Evolutionary conservation across 2,329 filamentous ascomycete species (phyloP), one percentile per base, ranked within the genome.

Genomic region (Aspergillus puulaauensis): DNA sequence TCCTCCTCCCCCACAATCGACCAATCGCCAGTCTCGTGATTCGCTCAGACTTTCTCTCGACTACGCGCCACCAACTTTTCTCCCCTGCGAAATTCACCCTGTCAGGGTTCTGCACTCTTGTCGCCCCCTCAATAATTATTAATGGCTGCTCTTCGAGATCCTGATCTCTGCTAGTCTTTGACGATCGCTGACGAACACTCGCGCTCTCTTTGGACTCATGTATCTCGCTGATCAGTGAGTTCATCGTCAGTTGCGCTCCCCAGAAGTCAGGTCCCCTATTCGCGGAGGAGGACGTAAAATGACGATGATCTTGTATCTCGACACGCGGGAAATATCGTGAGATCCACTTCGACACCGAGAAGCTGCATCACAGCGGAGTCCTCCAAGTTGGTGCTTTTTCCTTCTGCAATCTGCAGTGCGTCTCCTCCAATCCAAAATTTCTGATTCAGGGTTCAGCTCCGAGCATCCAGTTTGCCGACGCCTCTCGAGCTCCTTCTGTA

Each of bases 251-350:
- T 31, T 53, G 14, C 17, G 33, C 31, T 24, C 27, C 27, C 27
- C 27, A 4, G 27, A 31, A 31, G 9, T 23, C 15, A 14, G 17
- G 19, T 37, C 23, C 23, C 15, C 27, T 31, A 1, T 8, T 31
- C 27, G 27, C 27, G 9, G 8, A 9, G 24, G 50, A 23, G 21
- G 27, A 41, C 33, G 54, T 61, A 53, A 62, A 61, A 61, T 61
- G 58, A 58, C 9, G 59, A 58, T 61, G 56, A 61, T 60, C 56
- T 41, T 44, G 50, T 61, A 58, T 60, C 45, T 47, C 50, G 27
- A 61, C 60, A 57, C 54, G 57, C 64, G 62, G 60, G 54, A 61
- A 31, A 54, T 31, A 57, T 47, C 57, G 59, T 47, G 53, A 57
- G 37, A 39, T 37, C 58, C 54, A 58, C 59, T 48, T 41, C 33